A percentile compares a stretch with the other conserved stretches of the same genome.
These are phyloP conservation scores for Pseudopithomyces maydicus DNA, from an alignment of 2,329 filamentous ascomycete genomes.

Conservation along the genomic window DNA sequence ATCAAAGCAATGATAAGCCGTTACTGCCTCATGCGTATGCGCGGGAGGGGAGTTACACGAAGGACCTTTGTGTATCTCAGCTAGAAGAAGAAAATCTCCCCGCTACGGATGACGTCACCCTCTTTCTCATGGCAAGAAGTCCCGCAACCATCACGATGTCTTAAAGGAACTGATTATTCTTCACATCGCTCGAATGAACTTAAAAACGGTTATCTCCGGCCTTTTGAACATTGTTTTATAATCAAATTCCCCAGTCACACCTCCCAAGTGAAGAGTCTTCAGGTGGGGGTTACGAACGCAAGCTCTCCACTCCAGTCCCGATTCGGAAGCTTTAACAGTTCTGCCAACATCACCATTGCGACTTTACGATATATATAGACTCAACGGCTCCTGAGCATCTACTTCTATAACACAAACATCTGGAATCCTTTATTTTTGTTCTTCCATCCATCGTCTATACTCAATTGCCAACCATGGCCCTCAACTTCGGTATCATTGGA, in stretches of 20 bases:
- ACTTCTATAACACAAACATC: too few relatives aligned
- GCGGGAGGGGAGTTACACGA: too few relatives aligned
- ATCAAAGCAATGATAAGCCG: too few relatives aligned
- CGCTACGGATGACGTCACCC: constrained; percentile 3
- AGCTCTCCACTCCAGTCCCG: neutral
- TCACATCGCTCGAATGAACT: too few relatives aligned
- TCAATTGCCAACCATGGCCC: constrained; percentile 23
- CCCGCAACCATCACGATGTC: neutral
- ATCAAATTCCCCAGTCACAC: neutral
- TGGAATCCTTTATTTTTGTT: neutral
- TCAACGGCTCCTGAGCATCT: neutral
- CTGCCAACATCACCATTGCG: neutral
- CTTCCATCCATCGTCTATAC: neutral
- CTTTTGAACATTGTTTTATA: neutral
- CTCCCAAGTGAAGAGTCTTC: neutral
- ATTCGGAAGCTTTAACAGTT: constrained; percentile 3
- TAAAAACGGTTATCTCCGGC: too few relatives aligned
- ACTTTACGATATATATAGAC: neutral
- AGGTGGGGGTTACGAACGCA: neutral
- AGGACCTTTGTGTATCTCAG: neutral
- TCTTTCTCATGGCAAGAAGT: neutral
- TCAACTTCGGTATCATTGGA: constrained; percentile 54
- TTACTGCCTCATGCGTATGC: too few relatives aligned
- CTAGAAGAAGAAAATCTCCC: neutral
- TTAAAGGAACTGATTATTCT: neutral